Evolutionary conservation across 495 filamentous ascomycete genomes (phyloP), one percentile per base, ranked within the genome.

Genomic region (Daldinia caldariorum): DNA sequence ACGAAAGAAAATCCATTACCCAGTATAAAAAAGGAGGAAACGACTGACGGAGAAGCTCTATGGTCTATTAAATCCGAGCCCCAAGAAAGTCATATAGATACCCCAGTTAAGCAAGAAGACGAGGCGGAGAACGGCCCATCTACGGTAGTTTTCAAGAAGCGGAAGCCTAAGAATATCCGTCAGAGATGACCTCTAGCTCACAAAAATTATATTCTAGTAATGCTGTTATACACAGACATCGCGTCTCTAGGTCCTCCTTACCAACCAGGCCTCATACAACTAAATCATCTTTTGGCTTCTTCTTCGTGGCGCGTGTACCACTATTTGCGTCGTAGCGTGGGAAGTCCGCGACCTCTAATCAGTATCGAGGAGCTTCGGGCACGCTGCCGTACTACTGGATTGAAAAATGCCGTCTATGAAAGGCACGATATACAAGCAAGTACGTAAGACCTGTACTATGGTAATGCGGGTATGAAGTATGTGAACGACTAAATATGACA

Each of bases 61-160:
- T 26, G 61, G 18, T 32, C 45, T 43, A 50, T 61, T 16, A 71
- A 66, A 39, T 37, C 61, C 45, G 41, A 60, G 32, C 13, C 26
- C 1, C 47, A 55, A n/a, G 39, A 29, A 13, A 58, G 71, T 50
- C 39, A 41, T 3, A 50, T 80, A 56, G 62, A 53, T 16, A 68
- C 74, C 29, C 53, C 60, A 20, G 61, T 78, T 51, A 80, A 83
- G 16, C 82, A 84, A 71, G 68, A 83, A 76, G 79, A 78, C 34
- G 76, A 77, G 10, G 32, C 57, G 31, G 66, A 73, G 31, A 32
- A 57, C 8, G 35, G 51, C 22, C 63, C 58, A 1, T 63, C 79
- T 1, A 68, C 74, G 0, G 84, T 94, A 18, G 80, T 95, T 12
- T 97, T 97, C 82, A 97, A 97, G 81, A 97, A 97, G 80, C 88